These are phyloP conservation scores for Chaetomiaceae sp. DNA, from an alignment of 2,329 filamentous ascomycete species.

Conservation along the genomic window DNA sequence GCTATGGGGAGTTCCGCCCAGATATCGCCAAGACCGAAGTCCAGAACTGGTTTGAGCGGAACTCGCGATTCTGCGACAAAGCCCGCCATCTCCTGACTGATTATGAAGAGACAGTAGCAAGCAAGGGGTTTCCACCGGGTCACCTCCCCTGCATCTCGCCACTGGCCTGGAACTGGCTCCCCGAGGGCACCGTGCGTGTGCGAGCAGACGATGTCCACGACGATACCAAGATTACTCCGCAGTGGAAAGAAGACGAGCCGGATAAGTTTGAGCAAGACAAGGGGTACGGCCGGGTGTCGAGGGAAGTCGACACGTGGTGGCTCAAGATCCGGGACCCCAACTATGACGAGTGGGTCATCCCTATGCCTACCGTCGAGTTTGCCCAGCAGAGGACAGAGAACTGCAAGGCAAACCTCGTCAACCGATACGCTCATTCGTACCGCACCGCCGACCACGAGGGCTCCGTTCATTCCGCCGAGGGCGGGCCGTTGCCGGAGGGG, in stretches of 20 bases:
- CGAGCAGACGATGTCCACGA: conserved; percentile 34
- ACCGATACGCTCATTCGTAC: conserved; percentile 47
- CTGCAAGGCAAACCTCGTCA: conserved; percentile 55
- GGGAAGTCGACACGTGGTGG: conserved; percentile 64
- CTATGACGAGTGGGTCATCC: conserved; percentile 52
- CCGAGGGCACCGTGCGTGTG: conserved; percentile 33
- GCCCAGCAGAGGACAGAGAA: conserved; percentile 53
- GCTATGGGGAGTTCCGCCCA: conserved; percentile 50
- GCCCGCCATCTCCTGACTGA: conserved; percentile 51
- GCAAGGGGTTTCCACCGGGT: conserved; percentile 42
- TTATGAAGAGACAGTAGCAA: conserved; percentile 46
- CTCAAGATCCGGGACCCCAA: conserved; percentile 55
- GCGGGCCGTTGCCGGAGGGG: conserved; percentile 31
- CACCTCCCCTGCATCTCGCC: conserved; percentile 47
- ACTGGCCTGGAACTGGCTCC: conserved; percentile 53
- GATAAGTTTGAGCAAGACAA: conserved; percentile 57
- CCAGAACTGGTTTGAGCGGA: conserved; percentile 57
- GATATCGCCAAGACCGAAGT: conserved; percentile 57
- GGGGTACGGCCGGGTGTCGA: conserved; percentile 55
- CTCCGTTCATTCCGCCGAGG: conserved; percentile 32
- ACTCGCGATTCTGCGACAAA: conserved; percentile 53
- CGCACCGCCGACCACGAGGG: conserved; percentile 39
- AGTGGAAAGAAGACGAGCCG: conserved; percentile 47
- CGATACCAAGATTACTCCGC: conserved; percentile 41
- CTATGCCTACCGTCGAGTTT: conserved; percentile 57